These are phyloP conservation scores for Conringia planisiliqua DNA, from an alignment of 345 rosid genomes.

Conservation along the genomic window DNA sequence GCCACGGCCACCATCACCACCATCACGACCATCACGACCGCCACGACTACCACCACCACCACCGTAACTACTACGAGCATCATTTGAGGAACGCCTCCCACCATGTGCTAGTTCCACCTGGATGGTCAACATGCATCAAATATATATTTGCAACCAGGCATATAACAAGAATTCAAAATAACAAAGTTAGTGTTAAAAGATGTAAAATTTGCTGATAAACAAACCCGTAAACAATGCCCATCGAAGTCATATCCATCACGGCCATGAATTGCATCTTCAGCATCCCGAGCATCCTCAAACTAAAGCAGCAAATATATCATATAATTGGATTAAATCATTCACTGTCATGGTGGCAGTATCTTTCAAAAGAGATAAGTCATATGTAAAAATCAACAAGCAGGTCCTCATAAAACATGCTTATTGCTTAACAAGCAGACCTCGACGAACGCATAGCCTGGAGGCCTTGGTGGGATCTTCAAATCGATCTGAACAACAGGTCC, in stretches of 20 bases:
- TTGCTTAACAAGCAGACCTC: slow-evolving; percentile 50
- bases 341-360: slow-evolving; percentile 72
- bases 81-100: slow-evolving; percentile 72
- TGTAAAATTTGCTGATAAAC: slow-evolving; percentile 11
- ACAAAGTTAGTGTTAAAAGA: background rate
- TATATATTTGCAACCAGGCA: background rate
- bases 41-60: slow-evolving; percentile 65
- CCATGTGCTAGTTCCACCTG: slow-evolving; percentile 99
- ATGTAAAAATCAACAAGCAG: background rate
- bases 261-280: slow-evolving; percentile 93
- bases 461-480: slow-evolving; percentile 96
- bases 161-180: background rate
- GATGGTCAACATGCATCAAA: background rate
- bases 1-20: slow-evolving; percentile 49
- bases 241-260: slow-evolving; percentile 98
- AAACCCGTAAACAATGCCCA: slow-evolving; percentile 79
- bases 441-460: slow-evolving; percentile 99
- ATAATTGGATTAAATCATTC: slow-evolving; percentile 31
- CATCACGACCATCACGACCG: slow-evolving; percentile 35
- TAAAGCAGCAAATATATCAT: slow-evolving; percentile 11
- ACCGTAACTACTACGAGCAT: slow-evolving; percentile 64
- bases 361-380: background rate
- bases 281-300: slow-evolving; percentile 98
- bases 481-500: slow-evolving; percentile 87
- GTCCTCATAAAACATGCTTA: background rate